Evolutionary conservation across 192 early-diverging fungal genomes (phyloP).

Genomic region (Gonapodya sp.): DNA sequence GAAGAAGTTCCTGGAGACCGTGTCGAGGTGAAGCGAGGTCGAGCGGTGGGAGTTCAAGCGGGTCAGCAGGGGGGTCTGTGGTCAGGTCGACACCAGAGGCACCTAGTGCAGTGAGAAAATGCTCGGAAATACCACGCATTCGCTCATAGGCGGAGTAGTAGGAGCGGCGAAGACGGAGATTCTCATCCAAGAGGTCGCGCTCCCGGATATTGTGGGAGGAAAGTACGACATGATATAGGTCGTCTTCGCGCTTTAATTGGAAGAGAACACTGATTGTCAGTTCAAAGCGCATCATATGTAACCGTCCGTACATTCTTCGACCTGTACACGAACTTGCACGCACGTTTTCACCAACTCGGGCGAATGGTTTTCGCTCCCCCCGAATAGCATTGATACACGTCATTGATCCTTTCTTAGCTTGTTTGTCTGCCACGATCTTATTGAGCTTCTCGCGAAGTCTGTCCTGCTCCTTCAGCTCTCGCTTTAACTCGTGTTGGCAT

Average conservation of each 20-base stretch:
- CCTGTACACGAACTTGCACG: background rate
- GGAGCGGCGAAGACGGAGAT: background rate
- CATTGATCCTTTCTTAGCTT: background rate
- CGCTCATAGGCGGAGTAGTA: background rate
- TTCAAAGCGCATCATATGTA: background rate
- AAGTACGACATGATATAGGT: background rate
- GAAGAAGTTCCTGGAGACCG: background rate
- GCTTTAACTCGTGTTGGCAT: background rate
- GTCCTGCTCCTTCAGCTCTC: conserved; percentile 1
- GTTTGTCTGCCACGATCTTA: background rate
- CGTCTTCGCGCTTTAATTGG: background rate
- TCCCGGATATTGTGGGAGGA: background rate
- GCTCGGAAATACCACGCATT: background rate
- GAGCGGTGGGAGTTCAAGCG: background rate
- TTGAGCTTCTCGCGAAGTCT: background rate
- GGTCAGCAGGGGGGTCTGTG: background rate
- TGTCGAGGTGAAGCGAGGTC: background rate
- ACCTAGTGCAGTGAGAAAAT: background rate
- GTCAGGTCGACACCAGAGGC: background rate
- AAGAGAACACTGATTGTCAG: too few species aligned
- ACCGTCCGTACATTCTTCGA: too few species aligned
- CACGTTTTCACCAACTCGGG: background rate
- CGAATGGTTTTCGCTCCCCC: background rate
- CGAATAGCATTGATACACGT: background rate
- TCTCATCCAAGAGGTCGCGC: background rate